A percentile compares a stretch with the other conserved stretches of the same genome.
Evolutionary conservation across 306 rosid species (phyloP).

Genomic region (Prunus fruticosa): DNA sequence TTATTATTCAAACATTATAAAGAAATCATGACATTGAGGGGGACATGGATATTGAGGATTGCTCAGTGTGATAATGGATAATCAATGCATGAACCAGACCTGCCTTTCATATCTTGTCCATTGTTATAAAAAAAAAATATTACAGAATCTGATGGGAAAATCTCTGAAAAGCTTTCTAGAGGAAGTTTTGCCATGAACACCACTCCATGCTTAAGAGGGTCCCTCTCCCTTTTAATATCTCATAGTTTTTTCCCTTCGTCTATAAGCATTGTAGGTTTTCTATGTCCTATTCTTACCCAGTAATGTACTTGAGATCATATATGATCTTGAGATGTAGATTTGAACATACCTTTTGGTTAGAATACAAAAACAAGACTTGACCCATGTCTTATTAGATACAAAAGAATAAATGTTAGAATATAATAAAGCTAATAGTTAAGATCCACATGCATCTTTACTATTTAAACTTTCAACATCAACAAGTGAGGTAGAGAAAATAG

Average conservation of each 20-base stretch:
- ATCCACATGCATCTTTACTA: conserved; percentile 3
- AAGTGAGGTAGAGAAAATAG: neutral
- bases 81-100: conserved; percentile 51
- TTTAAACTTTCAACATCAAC: neutral
- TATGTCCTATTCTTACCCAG: too few relatives aligned
- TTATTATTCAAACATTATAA: neutral
- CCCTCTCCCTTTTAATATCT: neutral
- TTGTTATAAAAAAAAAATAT: neutral
- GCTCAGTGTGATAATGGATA: conserved; percentile 22
- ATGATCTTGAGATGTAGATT: neutral
- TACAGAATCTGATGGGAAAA: conserved; percentile 5
- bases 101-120: conserved; percentile 27
- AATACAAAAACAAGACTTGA: conserved; percentile 1
- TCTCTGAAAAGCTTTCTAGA: neutral
- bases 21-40: conserved; percentile 25
- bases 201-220: neutral
- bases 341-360: neutral
- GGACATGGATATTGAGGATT: conserved; percentile 23
- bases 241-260: neutral
- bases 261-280: neutral
- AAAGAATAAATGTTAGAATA: neutral
- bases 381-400: neutral
- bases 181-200: conserved; percentile 1
- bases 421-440: neutral
- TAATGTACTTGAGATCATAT: neutral